These are phyloP conservation scores for Tylopilus sp. DNA, from an alignment of 768 basidiomycete species.

Conservation along the genomic window DNA sequence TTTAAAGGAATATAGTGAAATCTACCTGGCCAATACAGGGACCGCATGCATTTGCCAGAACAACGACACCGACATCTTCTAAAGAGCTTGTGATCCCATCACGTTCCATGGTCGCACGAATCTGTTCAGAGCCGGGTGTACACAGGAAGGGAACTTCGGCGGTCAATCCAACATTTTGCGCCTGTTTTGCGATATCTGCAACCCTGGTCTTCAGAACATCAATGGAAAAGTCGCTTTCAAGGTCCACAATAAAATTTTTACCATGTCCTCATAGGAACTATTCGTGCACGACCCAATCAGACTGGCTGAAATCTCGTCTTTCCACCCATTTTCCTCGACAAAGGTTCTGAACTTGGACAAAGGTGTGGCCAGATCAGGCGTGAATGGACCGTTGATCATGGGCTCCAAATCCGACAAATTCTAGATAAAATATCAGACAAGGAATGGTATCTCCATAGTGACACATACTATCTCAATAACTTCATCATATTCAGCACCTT, in stretches of 20 bases:
- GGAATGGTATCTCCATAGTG: not conserved
- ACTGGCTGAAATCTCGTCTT: constrained; percentile 85
- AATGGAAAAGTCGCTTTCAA: not conserved
- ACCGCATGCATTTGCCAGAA: constrained; percentile 96
- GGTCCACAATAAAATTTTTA: constrained; percentile 23
- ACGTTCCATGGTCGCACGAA: constrained; percentile 95
- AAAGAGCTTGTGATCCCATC: constrained; percentile 81
- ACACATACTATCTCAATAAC: constrained; percentile 85
- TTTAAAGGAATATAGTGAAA: constrained; percentile 1
- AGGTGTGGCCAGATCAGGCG: constrained; percentile 93
- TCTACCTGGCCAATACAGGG: constrained; percentile 94
- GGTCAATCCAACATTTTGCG: constrained; percentile 75
- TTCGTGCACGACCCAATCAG: constrained; percentile 99
- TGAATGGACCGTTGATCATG: constrained; percentile 95
- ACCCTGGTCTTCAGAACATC: constrained; percentile 68
- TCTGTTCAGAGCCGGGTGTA: constrained; percentile 92
- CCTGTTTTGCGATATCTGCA: constrained; percentile 87
- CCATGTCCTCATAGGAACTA: constrained; percentile 96
- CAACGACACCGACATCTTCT: constrained; percentile 87
- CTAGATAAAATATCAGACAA: constrained; percentile 38
- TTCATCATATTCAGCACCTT: constrained; percentile 91
- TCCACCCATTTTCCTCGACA: constrained; percentile 85
- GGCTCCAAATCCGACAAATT: constrained; percentile 88
- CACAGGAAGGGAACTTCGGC: constrained; percentile 85
- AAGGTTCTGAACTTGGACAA: constrained; percentile 83